Evolutionary conservation across 2,329 filamentous ascomycete species (phyloP).

Genomic region (Chrysoporthe puriensis): DNA sequence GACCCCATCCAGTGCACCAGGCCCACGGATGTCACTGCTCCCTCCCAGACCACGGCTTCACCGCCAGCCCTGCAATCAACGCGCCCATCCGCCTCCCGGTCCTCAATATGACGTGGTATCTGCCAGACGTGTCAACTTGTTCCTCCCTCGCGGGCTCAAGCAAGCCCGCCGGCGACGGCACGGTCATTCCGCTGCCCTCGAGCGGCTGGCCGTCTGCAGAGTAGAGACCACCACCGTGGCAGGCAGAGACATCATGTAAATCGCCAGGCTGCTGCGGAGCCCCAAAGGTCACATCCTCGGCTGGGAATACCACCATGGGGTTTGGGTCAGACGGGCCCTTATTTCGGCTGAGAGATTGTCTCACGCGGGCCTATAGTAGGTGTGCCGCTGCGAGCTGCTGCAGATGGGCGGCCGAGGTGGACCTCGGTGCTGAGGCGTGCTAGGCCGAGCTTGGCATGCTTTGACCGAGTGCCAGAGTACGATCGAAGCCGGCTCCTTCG

Average conservation of each 20-base stretch:
- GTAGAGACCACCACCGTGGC: too few relatives aligned
- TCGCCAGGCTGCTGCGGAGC: background rate
- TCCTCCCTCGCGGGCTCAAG: too few relatives aligned
- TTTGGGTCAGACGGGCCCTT: background rate
- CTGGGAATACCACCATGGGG: background rate
- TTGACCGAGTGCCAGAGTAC: background rate
- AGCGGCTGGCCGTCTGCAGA: too few relatives aligned
- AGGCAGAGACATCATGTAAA: background rate
- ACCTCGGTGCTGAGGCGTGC: background rate
- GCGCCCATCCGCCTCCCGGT: too few relatives aligned
- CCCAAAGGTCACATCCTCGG: background rate
- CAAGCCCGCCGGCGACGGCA: too few relatives aligned
- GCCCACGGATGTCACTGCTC: too few relatives aligned
- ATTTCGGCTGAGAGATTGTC: background rate
- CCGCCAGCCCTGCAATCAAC: too few relatives aligned
- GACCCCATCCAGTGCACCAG: too few relatives aligned
- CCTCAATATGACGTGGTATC: too few relatives aligned
- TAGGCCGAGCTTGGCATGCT: background rate
- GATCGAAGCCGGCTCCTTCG: background rate
- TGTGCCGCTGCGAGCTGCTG: background rate
- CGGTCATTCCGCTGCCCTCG: too few relatives aligned
- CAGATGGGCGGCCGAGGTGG: background rate
- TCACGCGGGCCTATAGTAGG: background rate
- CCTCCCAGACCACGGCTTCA: too few relatives aligned
- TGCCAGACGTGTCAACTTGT: too few relatives aligned